Conservation (phyloP, 139 green algal species). For the Tetradesmus lagerheimii region DNA sequence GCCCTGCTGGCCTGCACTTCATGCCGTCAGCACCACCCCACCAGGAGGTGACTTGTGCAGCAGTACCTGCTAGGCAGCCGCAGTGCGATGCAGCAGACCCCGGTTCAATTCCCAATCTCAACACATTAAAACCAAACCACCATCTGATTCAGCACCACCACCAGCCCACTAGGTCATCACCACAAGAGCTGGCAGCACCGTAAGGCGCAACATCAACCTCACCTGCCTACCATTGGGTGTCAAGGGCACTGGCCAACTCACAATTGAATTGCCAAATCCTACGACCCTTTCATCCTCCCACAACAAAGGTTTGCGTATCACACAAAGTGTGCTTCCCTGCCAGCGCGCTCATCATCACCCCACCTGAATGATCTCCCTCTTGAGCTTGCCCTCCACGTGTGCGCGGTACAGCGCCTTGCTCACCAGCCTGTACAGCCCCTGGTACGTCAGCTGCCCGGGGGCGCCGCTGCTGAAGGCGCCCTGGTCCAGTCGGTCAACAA, state of each 20-base stretch:
- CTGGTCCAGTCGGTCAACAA: conserved; percentile 93
- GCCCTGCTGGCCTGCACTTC: neutral
- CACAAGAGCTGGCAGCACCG: too few species aligned
- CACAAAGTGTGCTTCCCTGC: neutral
- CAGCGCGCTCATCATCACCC: too few species aligned
- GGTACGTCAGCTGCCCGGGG: conserved; percentile 66
- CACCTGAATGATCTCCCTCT: conserved; percentile 93
- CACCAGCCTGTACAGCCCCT: conserved; percentile 81
- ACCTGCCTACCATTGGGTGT: too few species aligned
- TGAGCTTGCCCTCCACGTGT: conserved; percentile 95
- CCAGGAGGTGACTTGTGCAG: too few species aligned
- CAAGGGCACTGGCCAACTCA: too few species aligned
- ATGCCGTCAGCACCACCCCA: neutral
- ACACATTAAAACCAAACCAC: neutral
- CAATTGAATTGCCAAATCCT: too few species aligned
- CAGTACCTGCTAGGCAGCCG: neutral
- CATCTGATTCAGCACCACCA: too few species aligned
- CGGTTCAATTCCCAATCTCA: neutral
- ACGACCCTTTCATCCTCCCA: too few species aligned
- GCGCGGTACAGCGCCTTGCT: conserved; percentile 86
- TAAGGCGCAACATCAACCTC: too few species aligned
- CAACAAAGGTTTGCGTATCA: too few species aligned
- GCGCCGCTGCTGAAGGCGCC: conserved; percentile 62
- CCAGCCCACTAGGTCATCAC: too few species aligned
- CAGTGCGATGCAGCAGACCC: neutral